A percentile compares a stretch with the other conserved stretches of the same genome.
phyloP scores from a whole-genome alignment of 2,329 filamentous ascomycete genomes.

The Alternaria arborescens region DNA sequence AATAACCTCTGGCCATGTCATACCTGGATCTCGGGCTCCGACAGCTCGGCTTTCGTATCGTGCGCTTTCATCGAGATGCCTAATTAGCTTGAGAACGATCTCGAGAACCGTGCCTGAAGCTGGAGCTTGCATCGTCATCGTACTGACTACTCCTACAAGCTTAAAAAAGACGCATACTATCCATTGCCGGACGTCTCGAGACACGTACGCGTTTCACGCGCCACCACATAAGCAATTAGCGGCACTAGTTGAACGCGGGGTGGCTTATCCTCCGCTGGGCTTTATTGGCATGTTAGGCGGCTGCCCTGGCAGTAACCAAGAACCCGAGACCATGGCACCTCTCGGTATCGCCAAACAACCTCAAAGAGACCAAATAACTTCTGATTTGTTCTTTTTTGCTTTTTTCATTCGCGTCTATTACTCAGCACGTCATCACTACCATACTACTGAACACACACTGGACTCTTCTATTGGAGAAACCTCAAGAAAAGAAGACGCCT shows the following conservation, averaged over 20 bases:
- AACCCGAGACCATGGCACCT: not conserved
- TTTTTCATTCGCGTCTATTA: not conserved
- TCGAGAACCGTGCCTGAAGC: not conserved
- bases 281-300: not conserved
- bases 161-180: not conserved
- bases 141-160: not conserved
- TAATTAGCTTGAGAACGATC: not conserved
- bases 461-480: not conserved
- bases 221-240: conserved; percentile 2
- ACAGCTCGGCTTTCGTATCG: not conserved
- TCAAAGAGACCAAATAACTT: not conserved
- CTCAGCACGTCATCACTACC: not conserved
- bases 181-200: not conserved
- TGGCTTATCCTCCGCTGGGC: not conserved
- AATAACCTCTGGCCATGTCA: not conserved
- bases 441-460: not conserved
- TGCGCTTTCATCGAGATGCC: not conserved
- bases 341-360: not conserved
- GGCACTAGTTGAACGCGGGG: not conserved
- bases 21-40: not conserved
- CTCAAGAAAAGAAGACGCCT: not conserved
- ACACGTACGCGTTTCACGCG: conserved; percentile 3
- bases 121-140: not conserved
- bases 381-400: not conserved
- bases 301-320: not conserved